Evolutionary conservation across 208 protist genomes (phyloP), one percentile per base, ranked within the genome.

Genomic region (Wallacemonas rigidus): DNA sequence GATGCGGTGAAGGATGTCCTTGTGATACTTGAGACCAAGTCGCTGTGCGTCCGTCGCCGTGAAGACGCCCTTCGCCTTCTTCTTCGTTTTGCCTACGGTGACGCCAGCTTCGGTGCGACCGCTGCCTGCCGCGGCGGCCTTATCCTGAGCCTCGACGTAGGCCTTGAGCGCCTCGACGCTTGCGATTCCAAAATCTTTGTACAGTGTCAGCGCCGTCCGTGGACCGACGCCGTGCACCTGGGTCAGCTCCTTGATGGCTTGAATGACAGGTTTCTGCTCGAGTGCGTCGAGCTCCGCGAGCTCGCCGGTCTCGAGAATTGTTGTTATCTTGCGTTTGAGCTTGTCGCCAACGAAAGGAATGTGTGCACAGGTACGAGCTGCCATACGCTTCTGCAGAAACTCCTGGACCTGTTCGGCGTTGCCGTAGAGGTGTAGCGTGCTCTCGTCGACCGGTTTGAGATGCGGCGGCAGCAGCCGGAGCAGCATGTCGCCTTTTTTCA

Each of bases 221-320:
- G 93, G 91, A n/a, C 93, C 93, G 53, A 97, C 77, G 67, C 93
- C 93, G 75, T 94, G 88, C 45, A 97, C 82, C 71, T 92, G 78
- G 17, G 89, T 91, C 15, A 97, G 81, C 68, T 88, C 77, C 6
- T 83, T 86, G 77, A 95, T 88, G 1, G 93, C 93, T 0, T 81
- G 77, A 61, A 95, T 92, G 15, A 93, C 70, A 11, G 90, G 91
- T 57, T 92, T 91, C 38, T 81, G 71, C 74, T 94, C 71, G 26
- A 92, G 69, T 68, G 12, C 58, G 57, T 93, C 82, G 35, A 94
- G 78, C 75, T 97, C 83, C 44, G 73, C 63, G 53, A 97, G 73
- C 38, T 88, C 87, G 26, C 93, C 93, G 1, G 89, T 96, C 26
- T 72, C 14, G 0, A 97, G 76, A 53, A 97, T 95, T 71, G 95